These are phyloP conservation scores for Pseudoperonospora humuli DNA, from an alignment of 352 stramenopile genomes.

Conservation along the genomic window DNA sequence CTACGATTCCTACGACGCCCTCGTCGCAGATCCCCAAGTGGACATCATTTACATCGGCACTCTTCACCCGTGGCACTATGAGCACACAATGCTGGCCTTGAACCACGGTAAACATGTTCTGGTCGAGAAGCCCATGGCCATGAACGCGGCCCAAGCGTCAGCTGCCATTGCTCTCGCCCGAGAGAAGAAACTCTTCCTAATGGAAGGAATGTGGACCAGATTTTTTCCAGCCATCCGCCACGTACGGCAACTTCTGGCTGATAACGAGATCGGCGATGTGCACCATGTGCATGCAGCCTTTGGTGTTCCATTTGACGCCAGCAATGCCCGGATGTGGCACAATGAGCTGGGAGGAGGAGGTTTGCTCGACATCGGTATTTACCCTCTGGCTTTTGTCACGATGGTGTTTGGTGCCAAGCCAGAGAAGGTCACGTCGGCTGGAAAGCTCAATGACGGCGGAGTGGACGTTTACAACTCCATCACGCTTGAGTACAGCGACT, in stretches of 20 bases:
- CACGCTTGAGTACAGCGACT: slow-evolving; percentile 48
- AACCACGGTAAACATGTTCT: slow-evolving; percentile 86
- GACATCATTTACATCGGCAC: slow-evolving; percentile 92
- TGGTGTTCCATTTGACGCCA: slow-evolving; percentile 39
- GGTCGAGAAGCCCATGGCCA: slow-evolving; percentile 90
- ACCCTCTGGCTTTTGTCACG: slow-evolving; percentile 60
- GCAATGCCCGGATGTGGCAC: slow-evolving; percentile 54
- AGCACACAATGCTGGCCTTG: slow-evolving; percentile 69
- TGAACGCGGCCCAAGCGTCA: slow-evolving; percentile 73
- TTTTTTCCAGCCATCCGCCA: slow-evolving; percentile 73
- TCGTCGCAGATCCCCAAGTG: slow-evolving; percentile 68
- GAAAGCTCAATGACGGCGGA: slow-evolving; percentile 18
- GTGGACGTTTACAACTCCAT: slow-evolving; percentile 60
- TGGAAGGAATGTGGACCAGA: slow-evolving; percentile 83
- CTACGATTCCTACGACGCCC: slow-evolving; percentile 83
- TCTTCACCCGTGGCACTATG: slow-evolving; percentile 79
- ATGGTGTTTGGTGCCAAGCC: slow-evolving; percentile 50
- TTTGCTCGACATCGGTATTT: slow-evolving; percentile 71
- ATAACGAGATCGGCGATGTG: slow-evolving; percentile 55
- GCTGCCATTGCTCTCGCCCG: slow-evolving; percentile 53
- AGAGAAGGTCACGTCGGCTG: slow-evolving; percentile 29
- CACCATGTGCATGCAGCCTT: slow-evolving; percentile 68
- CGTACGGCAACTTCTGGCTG: slow-evolving; percentile 47
- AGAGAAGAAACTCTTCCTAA: slow-evolving; percentile 68
- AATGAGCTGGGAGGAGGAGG: slow-evolving; percentile 65